phyloP scores from a whole-genome alignment of 371 early-diverging fungal species.

The Lichtheimia hyalospora region DNA sequence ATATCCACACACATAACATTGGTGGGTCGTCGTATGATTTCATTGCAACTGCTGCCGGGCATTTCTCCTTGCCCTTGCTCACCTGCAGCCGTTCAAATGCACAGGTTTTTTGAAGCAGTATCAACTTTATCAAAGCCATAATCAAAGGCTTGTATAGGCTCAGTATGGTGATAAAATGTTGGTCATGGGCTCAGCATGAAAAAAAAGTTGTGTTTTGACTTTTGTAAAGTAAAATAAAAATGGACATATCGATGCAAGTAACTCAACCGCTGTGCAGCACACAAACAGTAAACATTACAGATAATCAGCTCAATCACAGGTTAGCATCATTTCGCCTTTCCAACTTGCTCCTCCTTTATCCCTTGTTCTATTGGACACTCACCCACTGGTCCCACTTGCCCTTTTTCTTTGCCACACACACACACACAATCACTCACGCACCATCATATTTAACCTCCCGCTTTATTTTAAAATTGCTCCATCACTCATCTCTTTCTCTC shows the following conservation, averaged over 20 bases:
- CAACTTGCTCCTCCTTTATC: background rate
- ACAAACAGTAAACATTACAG: constrained; percentile 27
- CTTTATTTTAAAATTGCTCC: constrained; percentile 10
- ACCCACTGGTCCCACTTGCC: background rate
- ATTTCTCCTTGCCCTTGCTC: background rate
- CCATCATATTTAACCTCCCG: background rate
- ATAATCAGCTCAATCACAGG: constrained; percentile 9
- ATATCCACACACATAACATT: no score
- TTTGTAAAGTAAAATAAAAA: constrained; percentile 8
- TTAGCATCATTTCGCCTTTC: constrained; percentile 5
- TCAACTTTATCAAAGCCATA: no score
- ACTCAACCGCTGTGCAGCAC: constrained; percentile 34
- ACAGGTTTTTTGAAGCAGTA: no score
- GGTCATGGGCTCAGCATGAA: no score
- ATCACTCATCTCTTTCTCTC: constrained; percentile 1
- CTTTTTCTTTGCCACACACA: constrained; percentile 1
- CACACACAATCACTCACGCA: background rate
- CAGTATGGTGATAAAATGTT: no score
- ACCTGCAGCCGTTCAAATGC: no score
- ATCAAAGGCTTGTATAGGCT: no score
- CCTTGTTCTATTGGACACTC: background rate
- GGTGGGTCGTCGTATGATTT: no score
- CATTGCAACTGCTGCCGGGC: no score
- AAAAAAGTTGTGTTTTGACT: background rate
- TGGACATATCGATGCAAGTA: constrained; percentile 32